These are phyloP conservation scores for Yamadazyma olivae DNA, from an alignment of 805 yeast species.

Conservation along the genomic window DNA sequence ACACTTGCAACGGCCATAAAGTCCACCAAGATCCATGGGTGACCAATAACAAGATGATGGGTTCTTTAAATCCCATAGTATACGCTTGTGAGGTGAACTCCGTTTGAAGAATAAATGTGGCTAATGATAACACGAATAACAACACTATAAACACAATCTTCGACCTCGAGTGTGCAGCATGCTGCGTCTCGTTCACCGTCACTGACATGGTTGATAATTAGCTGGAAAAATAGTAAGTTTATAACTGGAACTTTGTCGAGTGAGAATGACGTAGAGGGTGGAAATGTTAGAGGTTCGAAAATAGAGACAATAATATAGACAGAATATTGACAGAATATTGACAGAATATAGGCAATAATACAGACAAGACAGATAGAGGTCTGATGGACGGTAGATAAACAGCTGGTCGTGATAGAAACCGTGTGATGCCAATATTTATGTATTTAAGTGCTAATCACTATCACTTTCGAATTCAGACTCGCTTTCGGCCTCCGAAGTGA, in stretches of 20 bases:
- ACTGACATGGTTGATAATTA: too few relatives aligned
- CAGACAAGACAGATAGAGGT: too few relatives aligned
- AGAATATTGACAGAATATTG: too few relatives aligned
- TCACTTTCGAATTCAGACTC: slow-evolving; percentile 30
- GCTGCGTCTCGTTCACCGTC: slow-evolving; percentile 6
- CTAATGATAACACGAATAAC: slow-evolving; percentile 33
- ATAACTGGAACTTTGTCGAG: too few relatives aligned
- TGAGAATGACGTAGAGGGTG: slow-evolving; percentile 2
- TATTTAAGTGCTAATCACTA: too few relatives aligned
- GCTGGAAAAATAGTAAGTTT: too few relatives aligned
- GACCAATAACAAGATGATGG: slow-evolving; percentile 58
- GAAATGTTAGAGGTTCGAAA: too few relatives aligned
- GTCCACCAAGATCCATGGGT: slow-evolving; percentile 81
- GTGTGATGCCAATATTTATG: too few relatives aligned
- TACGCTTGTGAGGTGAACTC: slow-evolving; percentile 75
- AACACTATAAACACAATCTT: slow-evolving; percentile 33
- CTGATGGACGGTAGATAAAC: too few relatives aligned
- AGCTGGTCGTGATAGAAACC: too few relatives aligned
- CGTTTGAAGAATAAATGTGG: slow-evolving; percentile 74
- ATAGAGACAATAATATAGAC: too few relatives aligned
- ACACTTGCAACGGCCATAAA: slow-evolving; percentile 68
- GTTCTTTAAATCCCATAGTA: slow-evolving; percentile 58
- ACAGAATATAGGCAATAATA: too few relatives aligned
- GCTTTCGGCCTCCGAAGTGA: slow-evolving; percentile 13
- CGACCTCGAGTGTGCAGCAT: slow-evolving; percentile 27